These are phyloP conservation scores for Cinnamomum micranthum DNA, from an alignment of 164 flowering plant species.

Conservation along the genomic window DNA sequence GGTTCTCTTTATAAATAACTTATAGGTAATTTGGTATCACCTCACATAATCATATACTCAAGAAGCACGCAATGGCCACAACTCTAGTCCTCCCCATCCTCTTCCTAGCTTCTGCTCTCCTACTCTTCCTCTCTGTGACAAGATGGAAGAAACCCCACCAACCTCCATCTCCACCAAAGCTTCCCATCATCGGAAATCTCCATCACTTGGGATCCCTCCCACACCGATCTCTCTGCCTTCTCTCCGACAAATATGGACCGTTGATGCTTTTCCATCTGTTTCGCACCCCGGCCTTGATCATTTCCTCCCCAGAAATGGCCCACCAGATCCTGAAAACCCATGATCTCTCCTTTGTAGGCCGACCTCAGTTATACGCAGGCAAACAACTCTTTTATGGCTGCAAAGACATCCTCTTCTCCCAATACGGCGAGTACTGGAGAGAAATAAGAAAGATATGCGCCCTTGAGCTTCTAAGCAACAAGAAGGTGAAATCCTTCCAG, in stretches of 20 bases:
- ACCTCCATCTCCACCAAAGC: slow-evolving; percentile 4
- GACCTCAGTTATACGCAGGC: neutral
- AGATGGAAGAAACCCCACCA: neutral
- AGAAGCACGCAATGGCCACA: neutral
- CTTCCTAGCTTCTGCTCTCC: neutral
- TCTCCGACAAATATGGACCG: slow-evolving; percentile 6
- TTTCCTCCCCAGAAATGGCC: slow-evolving; percentile 7
- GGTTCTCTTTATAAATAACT: too few species aligned
- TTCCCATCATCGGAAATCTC: slow-evolving; percentile 11
- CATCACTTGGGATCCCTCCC: slow-evolving; percentile 7
- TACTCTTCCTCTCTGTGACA: neutral
- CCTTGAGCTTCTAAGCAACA: neutral
- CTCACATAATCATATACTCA: too few species aligned
- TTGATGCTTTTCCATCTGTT: slow-evolving; percentile 6
- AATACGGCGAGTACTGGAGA: slow-evolving; percentile 3
- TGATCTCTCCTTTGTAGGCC: slow-evolving; percentile 3
- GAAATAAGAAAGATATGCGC: slow-evolving; percentile 1
- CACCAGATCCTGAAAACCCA: slow-evolving; percentile 3
- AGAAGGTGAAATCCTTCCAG: neutral
- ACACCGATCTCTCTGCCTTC: neutral
- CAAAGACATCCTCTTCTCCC: slow-evolving; percentile 7
- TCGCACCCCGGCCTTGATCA: neutral
- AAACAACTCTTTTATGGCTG: neutral
- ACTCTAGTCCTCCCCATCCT: neutral
- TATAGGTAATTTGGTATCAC: too few species aligned